Conservation (phyloP, 192 early-diverging fungal species). For the Gigaspora rosea region DNA sequence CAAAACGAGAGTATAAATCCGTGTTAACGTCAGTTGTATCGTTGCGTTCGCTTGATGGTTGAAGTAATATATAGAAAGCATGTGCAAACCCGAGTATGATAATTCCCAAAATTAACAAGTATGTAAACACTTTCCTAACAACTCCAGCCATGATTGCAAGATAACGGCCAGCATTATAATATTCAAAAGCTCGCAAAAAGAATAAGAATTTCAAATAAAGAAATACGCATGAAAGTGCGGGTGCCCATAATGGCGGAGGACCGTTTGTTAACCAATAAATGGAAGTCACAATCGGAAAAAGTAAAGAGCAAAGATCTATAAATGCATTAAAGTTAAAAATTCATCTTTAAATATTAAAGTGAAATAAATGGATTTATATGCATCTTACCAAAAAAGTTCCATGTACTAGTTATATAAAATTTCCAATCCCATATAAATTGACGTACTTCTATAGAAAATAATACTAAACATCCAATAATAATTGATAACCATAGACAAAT, state of each 20-base stretch:
- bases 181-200: neutral
- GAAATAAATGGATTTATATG: neutral
- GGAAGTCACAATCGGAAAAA: neutral
- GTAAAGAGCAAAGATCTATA: neutral
- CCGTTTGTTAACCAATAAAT: neutral
- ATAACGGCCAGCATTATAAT: neutral
- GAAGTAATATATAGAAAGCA: neutral
- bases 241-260: neutral
- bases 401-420: neutral
- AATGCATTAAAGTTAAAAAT: neutral
- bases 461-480: neutral
- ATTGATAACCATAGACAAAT: neutral
- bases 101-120: neutral
- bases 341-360: neutral
- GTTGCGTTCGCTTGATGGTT: neutral
- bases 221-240: neutral
- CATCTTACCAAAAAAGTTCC: slow-evolving; percentile 3
- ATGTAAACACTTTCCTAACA: neutral
- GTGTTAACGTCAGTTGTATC: neutral
- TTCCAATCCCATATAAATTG: neutral
- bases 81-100: neutral
- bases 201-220: neutral
- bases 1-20: neutral
- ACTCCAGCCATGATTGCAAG: neutral
- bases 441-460: neutral